These are phyloP conservation scores for Globisporangium cederbergense DNA, from an alignment of 352 stramenopile species.

Conservation along the genomic window DNA sequence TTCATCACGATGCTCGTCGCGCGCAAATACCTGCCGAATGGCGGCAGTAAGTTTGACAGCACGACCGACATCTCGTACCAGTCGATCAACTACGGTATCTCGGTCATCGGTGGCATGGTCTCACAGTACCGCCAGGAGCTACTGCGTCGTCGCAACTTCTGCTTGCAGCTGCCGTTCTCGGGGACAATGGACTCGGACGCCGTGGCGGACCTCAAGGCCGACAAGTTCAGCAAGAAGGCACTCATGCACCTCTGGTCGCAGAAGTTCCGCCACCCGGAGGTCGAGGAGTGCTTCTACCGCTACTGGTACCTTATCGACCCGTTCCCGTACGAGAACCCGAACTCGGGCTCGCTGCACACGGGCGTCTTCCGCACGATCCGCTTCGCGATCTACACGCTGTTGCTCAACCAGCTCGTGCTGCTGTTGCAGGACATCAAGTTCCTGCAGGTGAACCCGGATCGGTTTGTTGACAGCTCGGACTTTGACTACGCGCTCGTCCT, in stretches of 20 bases:
- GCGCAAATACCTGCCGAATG: constrained; percentile 30
- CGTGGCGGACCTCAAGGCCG: constrained; percentile 50
- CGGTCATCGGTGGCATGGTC: constrained; percentile 78
- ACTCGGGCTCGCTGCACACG: constrained; percentile 66
- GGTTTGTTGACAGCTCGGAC: constrained; percentile 43
- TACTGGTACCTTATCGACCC: constrained; percentile 87
- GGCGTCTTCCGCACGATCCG: constrained; percentile 74
- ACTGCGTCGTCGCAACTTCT: constrained; percentile 71
- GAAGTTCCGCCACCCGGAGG: constrained; percentile 65
- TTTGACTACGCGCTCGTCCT: constrained; percentile 59
- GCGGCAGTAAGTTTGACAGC: constrained; percentile 44
- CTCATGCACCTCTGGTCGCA: constrained; percentile 68
- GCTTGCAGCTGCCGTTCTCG: constrained; percentile 70
- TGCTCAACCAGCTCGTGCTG: constrained; percentile 73
- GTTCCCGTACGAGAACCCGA: constrained; percentile 81
- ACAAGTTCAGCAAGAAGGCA: constrained; percentile 69
- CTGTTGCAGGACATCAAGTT: constrained; percentile 80
- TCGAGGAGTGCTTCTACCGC: constrained; percentile 79
- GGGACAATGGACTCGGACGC: constrained; percentile 66
- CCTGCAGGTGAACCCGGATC: constrained; percentile 55
- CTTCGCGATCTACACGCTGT: constrained; percentile 64
- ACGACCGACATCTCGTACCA: constrained; percentile 80
- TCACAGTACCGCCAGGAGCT: constrained; percentile 82
- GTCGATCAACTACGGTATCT: constrained; percentile 81
- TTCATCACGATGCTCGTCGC: constrained; percentile 57